Evolutionary conservation across 768 basidiomycete species (phyloP).

Genomic region (Gloeophyllum trabeum): DNA sequence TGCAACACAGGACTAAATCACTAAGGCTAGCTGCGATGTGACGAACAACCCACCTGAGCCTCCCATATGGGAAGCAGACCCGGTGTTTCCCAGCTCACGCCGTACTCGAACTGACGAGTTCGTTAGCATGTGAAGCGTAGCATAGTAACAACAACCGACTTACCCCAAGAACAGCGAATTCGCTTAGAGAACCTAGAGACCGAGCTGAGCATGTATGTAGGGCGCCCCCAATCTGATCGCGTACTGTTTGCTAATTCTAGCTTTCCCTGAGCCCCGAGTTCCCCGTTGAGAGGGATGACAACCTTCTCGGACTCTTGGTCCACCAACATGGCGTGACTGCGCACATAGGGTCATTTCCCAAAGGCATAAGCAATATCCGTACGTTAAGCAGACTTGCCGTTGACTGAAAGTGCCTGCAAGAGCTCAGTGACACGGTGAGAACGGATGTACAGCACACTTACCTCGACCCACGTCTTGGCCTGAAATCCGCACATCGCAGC

Average conservation of each 20-base stretch:
- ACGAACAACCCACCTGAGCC: conserved; percentile 47
- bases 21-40: neutral
- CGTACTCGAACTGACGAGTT: conserved; percentile 67
- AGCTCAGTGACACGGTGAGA: too few relatives aligned
- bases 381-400: conserved; percentile 24
- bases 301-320: conserved; percentile 78
- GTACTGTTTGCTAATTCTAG: conserved; percentile 83
- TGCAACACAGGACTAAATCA: conserved; percentile 14
- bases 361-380: neutral
- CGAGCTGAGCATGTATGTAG: neutral
- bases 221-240: conserved; percentile 8
- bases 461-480: conserved; percentile 90
- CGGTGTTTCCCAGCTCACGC: conserved; percentile 82
- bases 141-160: conserved; percentile 14
- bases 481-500: conserved; percentile 77
- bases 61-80: conserved; percentile 84
- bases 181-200: conserved; percentile 67
- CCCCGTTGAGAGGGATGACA: conserved; percentile 72
- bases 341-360: neutral
- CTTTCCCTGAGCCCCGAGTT: conserved; percentile 46
- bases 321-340: conserved; percentile 82
- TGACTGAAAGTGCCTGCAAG: conserved; percentile 90
- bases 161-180: conserved; percentile 82
- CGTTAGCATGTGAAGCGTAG: neutral
- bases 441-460: too few relatives aligned